Evolutionary conservation across 2,329 filamentous ascomycete species (phyloP).

Genomic region (Nemania sp.): DNA sequence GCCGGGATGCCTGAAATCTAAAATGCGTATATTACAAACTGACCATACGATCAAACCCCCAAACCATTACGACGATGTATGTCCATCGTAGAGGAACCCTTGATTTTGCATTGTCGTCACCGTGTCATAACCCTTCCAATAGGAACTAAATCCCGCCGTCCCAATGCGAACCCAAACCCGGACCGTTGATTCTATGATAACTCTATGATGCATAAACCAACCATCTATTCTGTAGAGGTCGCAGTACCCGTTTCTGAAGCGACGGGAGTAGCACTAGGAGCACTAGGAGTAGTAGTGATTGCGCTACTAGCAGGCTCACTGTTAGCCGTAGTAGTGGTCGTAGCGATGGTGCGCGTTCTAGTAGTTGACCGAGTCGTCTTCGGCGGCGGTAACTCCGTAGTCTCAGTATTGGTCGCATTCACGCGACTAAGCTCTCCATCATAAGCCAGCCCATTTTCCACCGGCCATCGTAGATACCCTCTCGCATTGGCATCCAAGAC

Average conservation of each 20-base stretch:
- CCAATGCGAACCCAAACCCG: slow-evolving; percentile 4
- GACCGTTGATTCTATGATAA: background rate
- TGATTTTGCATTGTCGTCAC: background rate
- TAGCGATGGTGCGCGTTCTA: background rate
- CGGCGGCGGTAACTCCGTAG: slow-evolving; percentile 34
- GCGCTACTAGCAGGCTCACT: background rate
- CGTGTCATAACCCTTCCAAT: slow-evolving; percentile 4
- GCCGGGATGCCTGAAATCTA: slow-evolving; percentile 13
- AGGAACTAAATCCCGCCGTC: slow-evolving; percentile 1
- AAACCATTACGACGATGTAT: slow-evolving; percentile 21
- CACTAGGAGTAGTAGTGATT: background rate
- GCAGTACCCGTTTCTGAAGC: background rate
- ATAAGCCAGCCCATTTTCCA: slow-evolving; percentile 41
- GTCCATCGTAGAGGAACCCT: background rate
- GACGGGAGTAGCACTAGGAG: background rate
- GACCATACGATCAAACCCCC: background rate
- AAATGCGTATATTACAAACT: slow-evolving; percentile 14
- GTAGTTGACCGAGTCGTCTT: slow-evolving; percentile 17
- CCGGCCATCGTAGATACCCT: slow-evolving; percentile 46
- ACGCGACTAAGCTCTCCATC: slow-evolving; percentile 45
- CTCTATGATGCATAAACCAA: slow-evolving; percentile 1
- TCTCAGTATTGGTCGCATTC: slow-evolving; percentile 23
- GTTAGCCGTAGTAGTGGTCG: background rate
- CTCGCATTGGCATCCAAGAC: slow-evolving; percentile 45
- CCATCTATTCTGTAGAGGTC: background rate